Conservation (phyloP, 441 rosid genomes). For the Erodium texanum region DNA sequence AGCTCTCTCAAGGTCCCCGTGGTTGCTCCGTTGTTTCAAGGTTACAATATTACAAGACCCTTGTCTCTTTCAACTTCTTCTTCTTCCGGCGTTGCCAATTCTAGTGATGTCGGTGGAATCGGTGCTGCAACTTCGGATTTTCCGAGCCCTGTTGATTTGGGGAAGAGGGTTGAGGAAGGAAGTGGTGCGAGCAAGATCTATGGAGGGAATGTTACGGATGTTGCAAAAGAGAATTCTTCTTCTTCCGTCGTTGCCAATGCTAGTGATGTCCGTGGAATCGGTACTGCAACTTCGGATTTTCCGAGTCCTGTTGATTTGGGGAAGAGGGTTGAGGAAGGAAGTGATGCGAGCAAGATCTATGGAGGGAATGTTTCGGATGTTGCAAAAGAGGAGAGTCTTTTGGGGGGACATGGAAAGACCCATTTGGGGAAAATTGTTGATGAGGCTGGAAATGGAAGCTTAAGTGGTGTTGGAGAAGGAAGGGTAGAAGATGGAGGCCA, state of each 20-base stretch:
- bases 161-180: background rate
- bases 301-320: background rate
- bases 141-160: background rate
- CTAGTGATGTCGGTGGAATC: background rate
- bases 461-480: slow-evolving; percentile 17
- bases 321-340: too few relatives aligned
- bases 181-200: too few relatives aligned
- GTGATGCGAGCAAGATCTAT: too few relatives aligned
- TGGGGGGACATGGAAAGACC: background rate
- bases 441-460: slow-evolving; percentile 19
- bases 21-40: slow-evolving; percentile 38
- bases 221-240: too few relatives aligned
- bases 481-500: too few relatives aligned
- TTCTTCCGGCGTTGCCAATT: background rate
- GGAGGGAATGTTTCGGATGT: slow-evolving; percentile 11
- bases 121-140: background rate
- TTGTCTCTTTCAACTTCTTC: slow-evolving; percentile 21
- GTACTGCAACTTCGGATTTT: background rate
- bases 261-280: background rate
- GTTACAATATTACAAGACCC: slow-evolving; percentile 32
- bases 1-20: slow-evolving; percentile 35
- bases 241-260: background rate
- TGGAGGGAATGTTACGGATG: slow-evolving; percentile 11
- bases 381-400: too few relatives aligned
- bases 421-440: slow-evolving; percentile 19